These are phyloP conservation scores for Phytophthora ohioensis DNA, from an alignment of 352 stramenopile species.

Conservation along the genomic window DNA sequence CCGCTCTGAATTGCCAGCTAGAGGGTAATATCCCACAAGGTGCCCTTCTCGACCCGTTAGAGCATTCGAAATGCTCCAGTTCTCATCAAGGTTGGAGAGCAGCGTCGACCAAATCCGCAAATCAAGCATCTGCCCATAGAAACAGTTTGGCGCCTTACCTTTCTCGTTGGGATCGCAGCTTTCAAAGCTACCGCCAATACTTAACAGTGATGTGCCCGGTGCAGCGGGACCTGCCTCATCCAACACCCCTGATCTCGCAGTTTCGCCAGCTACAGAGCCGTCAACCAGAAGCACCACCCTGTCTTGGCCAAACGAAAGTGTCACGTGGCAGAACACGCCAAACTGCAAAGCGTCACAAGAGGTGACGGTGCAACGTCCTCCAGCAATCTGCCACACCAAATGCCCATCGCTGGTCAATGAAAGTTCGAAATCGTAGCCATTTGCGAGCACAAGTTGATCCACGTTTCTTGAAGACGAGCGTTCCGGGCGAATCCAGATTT, in stretches of 20 bases:
- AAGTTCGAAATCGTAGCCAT: constrained; percentile 69
- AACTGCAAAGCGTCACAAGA: constrained; percentile 48
- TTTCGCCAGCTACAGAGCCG: constrained; percentile 47
- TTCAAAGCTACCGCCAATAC: constrained; percentile 60
- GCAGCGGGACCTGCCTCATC: constrained; percentile 39
- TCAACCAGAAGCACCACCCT: constrained; percentile 58
- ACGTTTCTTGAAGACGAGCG: constrained; percentile 19
- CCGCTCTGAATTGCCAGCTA: constrained; percentile 70
- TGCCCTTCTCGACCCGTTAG: constrained; percentile 52
- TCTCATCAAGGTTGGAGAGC: constrained; percentile 38
- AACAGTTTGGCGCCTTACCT: constrained; percentile 45
- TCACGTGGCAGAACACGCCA: constrained; percentile 71
- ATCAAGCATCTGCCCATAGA: constrained; percentile 74
- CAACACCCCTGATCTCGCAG: constrained; percentile 26
- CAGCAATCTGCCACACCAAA: constrained; percentile 64
- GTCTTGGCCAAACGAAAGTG: constrained; percentile 54
- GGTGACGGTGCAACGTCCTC: constrained; percentile 47
- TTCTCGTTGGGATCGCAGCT: constrained; percentile 38
- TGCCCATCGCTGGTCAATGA: constrained; percentile 45
- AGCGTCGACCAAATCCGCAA: constrained; percentile 72
- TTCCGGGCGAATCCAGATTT: constrained; percentile 73
- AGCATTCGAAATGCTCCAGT: constrained; percentile 39
- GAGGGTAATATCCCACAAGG: constrained; percentile 77
- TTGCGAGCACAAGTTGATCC: constrained; percentile 65
- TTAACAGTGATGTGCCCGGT: constrained; percentile 45